Evolutionary conservation across 345 rosid genomes (phyloP), one percentile per base, ranked within the genome.

Genomic region (Citrus mangshanensis): DNA sequence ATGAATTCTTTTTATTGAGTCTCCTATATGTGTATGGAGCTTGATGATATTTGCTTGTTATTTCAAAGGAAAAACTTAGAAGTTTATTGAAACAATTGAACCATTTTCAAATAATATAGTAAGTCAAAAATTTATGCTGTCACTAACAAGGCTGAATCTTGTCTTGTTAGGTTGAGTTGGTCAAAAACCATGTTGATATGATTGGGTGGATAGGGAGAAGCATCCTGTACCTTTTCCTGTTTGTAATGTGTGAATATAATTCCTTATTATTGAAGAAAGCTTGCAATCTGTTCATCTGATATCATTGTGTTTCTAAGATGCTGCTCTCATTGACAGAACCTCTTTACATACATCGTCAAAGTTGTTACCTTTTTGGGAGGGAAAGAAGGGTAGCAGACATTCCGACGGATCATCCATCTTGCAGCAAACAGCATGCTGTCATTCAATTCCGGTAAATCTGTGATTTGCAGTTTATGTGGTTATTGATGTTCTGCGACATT

Each of bases 371-470:
- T 78, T 96, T 93, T 68, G 98, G 98, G 77, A 87, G 99, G 80
- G 99, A 94, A 85, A 91, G 98, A 83, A 93, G 95, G 80, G 88
- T 93, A 22, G 98, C 98, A 4, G 99, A 96, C 74, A 68, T 96
- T 78, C 98, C 99, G 19, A 96, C 98, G 1, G 99, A 96, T 79
- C 99, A 96, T 76, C 99, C 99, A 66, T 96, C 99, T 61, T 94
- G 98, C 85, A 96, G 99, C 98, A 96, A 96, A 84, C 98, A 96
- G 71, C 99, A 96, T 87, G 98, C 99, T 56, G 93, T 96, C 77
- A 88, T 96, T 79, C 98, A 94, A 77, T 96, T 85, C 82, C 83
- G 97, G 98, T 94, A 87, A 34, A 78, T 78, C 68, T 82, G 58
- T 60, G 79, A 75, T 75, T 28, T 6, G 58, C 64, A 35, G 74